Evolutionary conservation across 441 rosid species (phyloP).

Genomic region (Geranium incanum): DNA sequence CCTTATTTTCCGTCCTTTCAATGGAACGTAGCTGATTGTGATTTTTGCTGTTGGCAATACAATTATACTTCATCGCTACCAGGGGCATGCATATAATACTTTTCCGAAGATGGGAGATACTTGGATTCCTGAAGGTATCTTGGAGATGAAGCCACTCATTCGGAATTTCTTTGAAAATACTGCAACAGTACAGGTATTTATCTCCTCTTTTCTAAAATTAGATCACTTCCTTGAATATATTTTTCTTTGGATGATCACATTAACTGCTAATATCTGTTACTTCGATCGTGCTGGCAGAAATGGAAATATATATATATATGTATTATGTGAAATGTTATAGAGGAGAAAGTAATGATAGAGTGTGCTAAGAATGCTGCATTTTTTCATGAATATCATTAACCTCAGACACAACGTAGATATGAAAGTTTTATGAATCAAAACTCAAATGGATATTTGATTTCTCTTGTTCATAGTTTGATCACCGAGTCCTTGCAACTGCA

Average conservation of each 20-base stretch:
- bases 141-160: slow-evolving; percentile 66
- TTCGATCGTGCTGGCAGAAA: not conserved
- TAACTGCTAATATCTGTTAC: not conserved
- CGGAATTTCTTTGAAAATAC: slow-evolving; percentile 91
- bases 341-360: not conserved
- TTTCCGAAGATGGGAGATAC: slow-evolving; percentile 88
- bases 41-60: not conserved
- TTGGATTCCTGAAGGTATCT: slow-evolving; percentile 74
- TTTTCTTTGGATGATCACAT: not conserved
- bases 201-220: not conserved
- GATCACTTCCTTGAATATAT: not conserved
- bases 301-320: not conserved
- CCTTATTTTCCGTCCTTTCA: not conserved
- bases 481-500: slow-evolving; percentile 70
- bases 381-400: not conserved
- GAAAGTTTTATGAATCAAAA: too few species aligned
- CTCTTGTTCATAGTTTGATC: slow-evolving; percentile 51
- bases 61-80: not conserved
- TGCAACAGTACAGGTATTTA: slow-evolving; percentile 67
- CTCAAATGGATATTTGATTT: not conserved
- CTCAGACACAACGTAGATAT: not conserved
- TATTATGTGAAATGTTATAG: not conserved
- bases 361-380: not conserved
- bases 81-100: slow-evolving; percentile 86
- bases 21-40: not conserved